phyloP scores from a whole-genome alignment of 495 filamentous ascomycete genomes.

The Aspergillus asperescens region DNA sequence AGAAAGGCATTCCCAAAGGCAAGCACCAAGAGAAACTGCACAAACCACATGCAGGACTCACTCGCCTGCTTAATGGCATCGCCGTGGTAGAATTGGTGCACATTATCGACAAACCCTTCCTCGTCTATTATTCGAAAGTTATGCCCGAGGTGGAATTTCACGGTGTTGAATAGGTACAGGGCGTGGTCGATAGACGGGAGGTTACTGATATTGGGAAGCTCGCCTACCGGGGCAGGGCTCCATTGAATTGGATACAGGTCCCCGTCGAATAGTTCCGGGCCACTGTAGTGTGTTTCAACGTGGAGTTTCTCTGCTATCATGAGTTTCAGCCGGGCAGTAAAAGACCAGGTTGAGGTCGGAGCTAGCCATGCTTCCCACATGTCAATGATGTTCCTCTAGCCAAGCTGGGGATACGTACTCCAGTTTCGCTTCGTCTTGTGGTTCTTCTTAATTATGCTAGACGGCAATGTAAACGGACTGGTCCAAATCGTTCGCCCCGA shows the following conservation, averaged over 20 bases:
- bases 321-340: constrained; percentile 25
- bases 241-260: constrained; percentile 32
- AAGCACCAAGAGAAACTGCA: constrained; percentile 36
- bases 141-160: constrained; percentile 34
- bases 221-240: constrained; percentile 15
- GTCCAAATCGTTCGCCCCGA: constrained; percentile 1
- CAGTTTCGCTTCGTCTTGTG: constrained; percentile 19
- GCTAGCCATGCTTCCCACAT: constrained; percentile 26
- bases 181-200: constrained; percentile 34
- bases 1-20: constrained; percentile 39
- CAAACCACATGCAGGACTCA: constrained; percentile 30
- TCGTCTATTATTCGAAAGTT: constrained; percentile 37
- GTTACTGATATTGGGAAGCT: constrained; percentile 23
- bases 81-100: constrained; percentile 28
- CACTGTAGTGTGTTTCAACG: constrained; percentile 7
- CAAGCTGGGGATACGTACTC: constrained; percentile 17
- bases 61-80: constrained; percentile 16
- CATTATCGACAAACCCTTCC: constrained; percentile 21
- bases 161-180: constrained; percentile 32
- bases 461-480: constrained; percentile 5
- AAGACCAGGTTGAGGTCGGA: constrained; percentile 28
- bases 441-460: constrained; percentile 4
- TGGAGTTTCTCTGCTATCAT: constrained; percentile 29
- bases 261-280: constrained; percentile 21
- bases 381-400: background rate